Percentiles rank a stretch among this genome's conserved stretches.
Conservation (phyloP, 768 basidiomycete species). For the Fomitopsis serialis region DNA sequence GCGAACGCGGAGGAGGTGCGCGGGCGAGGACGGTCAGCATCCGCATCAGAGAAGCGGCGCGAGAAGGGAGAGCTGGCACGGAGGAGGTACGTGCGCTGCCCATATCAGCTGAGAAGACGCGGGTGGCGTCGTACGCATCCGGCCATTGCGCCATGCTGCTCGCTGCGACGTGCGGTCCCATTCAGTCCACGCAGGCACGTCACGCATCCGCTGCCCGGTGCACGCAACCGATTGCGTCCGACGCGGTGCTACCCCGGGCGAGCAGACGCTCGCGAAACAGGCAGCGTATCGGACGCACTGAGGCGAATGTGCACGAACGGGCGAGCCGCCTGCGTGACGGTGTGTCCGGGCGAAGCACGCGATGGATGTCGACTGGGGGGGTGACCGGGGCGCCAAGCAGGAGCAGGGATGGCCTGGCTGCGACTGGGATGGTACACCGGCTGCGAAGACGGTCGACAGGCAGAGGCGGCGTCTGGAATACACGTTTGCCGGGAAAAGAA, state of each 20-base stretch:
- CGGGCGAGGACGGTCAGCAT: not conserved
- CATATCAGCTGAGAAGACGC: not conserved
- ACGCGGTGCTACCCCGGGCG: not conserved
- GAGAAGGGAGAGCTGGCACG: not conserved
- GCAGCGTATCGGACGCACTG: not conserved
- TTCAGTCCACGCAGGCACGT: not conserved
- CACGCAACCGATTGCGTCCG: not conserved
- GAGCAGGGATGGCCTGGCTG: not conserved
- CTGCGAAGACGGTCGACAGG: not conserved
- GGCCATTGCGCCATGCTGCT: not conserved
- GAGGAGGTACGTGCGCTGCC: not conserved
- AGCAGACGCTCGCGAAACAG: not conserved
- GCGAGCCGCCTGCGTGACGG: too few species aligned
- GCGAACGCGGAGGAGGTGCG: not conserved
- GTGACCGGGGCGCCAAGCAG: too few species aligned
- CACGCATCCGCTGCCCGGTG: not conserved
- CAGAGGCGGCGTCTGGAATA: not conserved
- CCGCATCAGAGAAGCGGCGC: not conserved
- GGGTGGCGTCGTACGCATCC: not conserved
- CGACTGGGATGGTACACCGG: not conserved
- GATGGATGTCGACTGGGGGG: too few species aligned
- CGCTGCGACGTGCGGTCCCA: not conserved
- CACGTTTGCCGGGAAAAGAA: slow-evolving; percentile 1
- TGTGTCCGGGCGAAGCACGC: too few species aligned
- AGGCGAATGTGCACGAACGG: not conserved